A percentile compares a stretch with the other conserved stretches of the same genome.
Conservation (phyloP, 192 early-diverging fungal genomes). For the Coemansia sp. region DNA sequence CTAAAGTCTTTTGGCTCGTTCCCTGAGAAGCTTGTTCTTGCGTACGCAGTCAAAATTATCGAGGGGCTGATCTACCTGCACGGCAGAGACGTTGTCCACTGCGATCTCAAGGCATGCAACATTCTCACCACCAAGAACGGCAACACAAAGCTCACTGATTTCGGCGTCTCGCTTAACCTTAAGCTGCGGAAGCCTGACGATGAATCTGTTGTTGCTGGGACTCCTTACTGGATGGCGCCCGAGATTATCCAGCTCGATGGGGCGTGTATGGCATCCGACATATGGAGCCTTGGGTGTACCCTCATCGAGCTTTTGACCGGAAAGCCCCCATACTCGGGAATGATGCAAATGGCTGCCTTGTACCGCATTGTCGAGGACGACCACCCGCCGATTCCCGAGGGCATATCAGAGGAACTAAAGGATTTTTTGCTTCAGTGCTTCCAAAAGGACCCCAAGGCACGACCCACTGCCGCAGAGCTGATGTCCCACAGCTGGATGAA, state of each 20-base stretch:
- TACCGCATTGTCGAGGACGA: slow-evolving; percentile 95
- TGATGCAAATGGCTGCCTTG: slow-evolving; percentile 86
- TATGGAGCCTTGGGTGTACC: slow-evolving; percentile 96
- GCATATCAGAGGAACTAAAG: slow-evolving; percentile 71
- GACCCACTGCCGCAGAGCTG: slow-evolving; percentile 73
- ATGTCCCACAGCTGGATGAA: slow-evolving; percentile 76
- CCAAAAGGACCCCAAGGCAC: slow-evolving; percentile 69
- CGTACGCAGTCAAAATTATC: slow-evolving; percentile 85
- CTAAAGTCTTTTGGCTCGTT: slow-evolving; percentile 87
- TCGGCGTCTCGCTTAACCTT: slow-evolving; percentile 91
- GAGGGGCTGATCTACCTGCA: slow-evolving; percentile 90
- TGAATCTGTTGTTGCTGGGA: slow-evolving; percentile 79
- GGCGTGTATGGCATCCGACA: slow-evolving; percentile 85
- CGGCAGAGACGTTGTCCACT: slow-evolving; percentile 84
- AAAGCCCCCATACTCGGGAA: slow-evolving; percentile 82
- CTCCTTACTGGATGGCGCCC: slow-evolving; percentile 87
- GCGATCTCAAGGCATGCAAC: slow-evolving; percentile 96
- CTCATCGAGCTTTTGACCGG: slow-evolving; percentile 91
- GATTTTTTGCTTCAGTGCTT: slow-evolving; percentile 86
- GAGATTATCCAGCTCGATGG: slow-evolving; percentile 91
- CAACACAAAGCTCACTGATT: slow-evolving; percentile 92
- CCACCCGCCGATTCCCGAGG: slow-evolving; percentile 79
- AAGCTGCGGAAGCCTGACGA: slow-evolving; percentile 64
- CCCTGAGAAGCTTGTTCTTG: slow-evolving; percentile 83
- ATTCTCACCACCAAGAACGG: slow-evolving; percentile 96